Evolutionary conservation across 192 early-diverging fungal genomes (phyloP).

Genomic region (Linnemannia elongata): DNA sequence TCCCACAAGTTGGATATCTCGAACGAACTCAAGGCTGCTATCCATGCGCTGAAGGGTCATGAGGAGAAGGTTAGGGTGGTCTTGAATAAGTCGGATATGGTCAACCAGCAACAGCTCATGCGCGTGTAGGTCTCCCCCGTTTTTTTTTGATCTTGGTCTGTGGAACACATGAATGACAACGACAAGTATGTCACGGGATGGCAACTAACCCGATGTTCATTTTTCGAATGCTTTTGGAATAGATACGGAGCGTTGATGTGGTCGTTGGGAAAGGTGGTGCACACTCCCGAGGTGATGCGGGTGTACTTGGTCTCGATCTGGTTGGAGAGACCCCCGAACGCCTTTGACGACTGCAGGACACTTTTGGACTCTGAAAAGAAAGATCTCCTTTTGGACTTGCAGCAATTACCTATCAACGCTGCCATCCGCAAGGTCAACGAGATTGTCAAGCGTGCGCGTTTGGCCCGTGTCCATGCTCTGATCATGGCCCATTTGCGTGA

Average conservation of each 20-base stretch:
- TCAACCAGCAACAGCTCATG: conserved; percentile 88
- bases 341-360: conserved; percentile 74
- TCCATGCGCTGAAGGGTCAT: conserved; percentile 78
- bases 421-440: conserved; percentile 87
- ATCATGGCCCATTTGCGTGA: conserved; percentile 83
- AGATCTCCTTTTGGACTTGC: conserved; percentile 80
- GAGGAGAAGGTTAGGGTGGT: conserved; percentile 88
- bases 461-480: conserved; percentile 84
- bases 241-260: conserved; percentile 92
- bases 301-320: conserved; percentile 86
- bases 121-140: conserved; percentile 69
- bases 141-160: neutral
- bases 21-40: conserved; percentile 86
- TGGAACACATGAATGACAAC: neutral
- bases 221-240: neutral
- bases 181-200: too few relatives aligned
- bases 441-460: conserved; percentile 85
- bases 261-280: conserved; percentile 88
- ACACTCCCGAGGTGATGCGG: conserved; percentile 87
- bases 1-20: conserved; percentile 89
- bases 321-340: conserved; percentile 73
- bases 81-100: conserved; percentile 88
- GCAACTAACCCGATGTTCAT: neutral
- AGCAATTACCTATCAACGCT: conserved; percentile 78
- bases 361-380: conserved; percentile 78